Evolutionary conservation across 2,329 filamentous ascomycete genomes (phyloP).

Genomic region (Fusarium denticulatum): DNA sequence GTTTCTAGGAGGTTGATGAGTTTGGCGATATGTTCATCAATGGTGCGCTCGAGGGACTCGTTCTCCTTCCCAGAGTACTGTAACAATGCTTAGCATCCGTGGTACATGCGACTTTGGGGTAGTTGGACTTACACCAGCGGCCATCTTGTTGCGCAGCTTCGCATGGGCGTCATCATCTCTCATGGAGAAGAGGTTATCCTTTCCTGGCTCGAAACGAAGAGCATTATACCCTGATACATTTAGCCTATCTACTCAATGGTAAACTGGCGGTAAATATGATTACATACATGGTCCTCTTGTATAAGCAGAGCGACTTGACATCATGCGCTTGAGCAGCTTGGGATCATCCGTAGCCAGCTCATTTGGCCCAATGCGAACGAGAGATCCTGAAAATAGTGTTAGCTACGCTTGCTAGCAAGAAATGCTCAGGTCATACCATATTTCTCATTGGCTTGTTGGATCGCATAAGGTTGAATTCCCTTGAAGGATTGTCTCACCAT

Average conservation of each 20-base stretch:
- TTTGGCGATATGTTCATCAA: conserved; percentile 59
- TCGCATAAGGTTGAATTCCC: conserved; percentile 37
- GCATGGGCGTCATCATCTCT: conserved; percentile 60
- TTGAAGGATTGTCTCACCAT: conserved; percentile 43
- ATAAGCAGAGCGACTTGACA: conserved; percentile 60
- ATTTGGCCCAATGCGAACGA: conserved; percentile 16
- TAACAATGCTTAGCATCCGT: too few species aligned
- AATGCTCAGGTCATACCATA: background rate
- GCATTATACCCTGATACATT: conserved; percentile 50
- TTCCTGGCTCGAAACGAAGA: conserved; percentile 58
- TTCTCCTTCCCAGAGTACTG: conserved; percentile 68
- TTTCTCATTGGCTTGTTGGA: conserved; percentile 26
- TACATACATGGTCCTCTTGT: conserved; percentile 52
- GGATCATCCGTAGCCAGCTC: background rate
- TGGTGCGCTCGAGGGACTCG: conserved; percentile 57
- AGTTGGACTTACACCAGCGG: conserved; percentile 55
- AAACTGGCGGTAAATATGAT: too few species aligned
- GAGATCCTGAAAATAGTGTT: background rate
- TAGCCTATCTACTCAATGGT: too few species aligned
- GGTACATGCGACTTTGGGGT: too few species aligned
- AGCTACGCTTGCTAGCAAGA: rapidly evolving
- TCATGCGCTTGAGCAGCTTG: conserved; percentile 47
- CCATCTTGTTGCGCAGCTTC: conserved; percentile 58
- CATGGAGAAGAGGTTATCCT: conserved; percentile 64
- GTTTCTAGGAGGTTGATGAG: conserved; percentile 55